Conservation (phyloP, 805 yeast species). For the Candida vaughaniae region DNA sequence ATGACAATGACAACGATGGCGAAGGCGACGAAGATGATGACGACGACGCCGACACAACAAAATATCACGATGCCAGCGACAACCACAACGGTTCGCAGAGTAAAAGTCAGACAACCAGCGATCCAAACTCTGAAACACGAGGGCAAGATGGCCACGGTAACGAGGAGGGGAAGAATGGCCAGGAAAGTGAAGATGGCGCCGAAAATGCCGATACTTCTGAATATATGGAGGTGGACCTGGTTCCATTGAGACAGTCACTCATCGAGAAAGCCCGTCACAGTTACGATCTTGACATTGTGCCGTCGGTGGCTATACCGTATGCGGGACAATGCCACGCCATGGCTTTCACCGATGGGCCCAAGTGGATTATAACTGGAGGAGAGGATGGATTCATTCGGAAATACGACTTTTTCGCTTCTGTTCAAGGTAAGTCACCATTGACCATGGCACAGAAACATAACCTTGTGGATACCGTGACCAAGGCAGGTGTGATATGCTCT, state of each 20-base stretch:
- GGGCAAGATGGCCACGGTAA: constrained; percentile 17
- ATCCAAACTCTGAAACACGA: no score
- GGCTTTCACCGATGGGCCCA: constrained; percentile 74
- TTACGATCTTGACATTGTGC: constrained; percentile 66
- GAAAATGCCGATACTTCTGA: constrained; percentile 11
- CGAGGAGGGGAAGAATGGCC: constrained; percentile 17
- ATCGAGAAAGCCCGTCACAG: constrained; percentile 49
- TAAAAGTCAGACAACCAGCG: no score
- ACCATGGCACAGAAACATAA: constrained; percentile 92
- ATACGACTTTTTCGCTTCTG: constrained; percentile 80
- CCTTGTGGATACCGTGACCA: constrained; percentile 77
- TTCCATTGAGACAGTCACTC: constrained; percentile 25
- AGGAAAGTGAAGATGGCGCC: constrained; percentile 18
- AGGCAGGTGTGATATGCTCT: constrained; percentile 77
- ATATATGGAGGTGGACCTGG: constrained; percentile 5
- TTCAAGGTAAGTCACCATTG: constrained; percentile 82
- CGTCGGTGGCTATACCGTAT: constrained; percentile 86
- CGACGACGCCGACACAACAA: constrained; percentile 15
- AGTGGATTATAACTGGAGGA: constrained; percentile 91
- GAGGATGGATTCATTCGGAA: constrained; percentile 92
- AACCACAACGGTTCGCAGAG: no score
- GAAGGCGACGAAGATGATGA: constrained; percentile 17
- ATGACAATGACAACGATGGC: constrained; percentile 15
- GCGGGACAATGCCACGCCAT: constrained; percentile 74
- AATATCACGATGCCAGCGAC: constrained; percentile 8